Evolutionary conservation across 1,284 basidiomycete genomes (phyloP).

Genomic region (Rhodotorula sp.): DNA sequence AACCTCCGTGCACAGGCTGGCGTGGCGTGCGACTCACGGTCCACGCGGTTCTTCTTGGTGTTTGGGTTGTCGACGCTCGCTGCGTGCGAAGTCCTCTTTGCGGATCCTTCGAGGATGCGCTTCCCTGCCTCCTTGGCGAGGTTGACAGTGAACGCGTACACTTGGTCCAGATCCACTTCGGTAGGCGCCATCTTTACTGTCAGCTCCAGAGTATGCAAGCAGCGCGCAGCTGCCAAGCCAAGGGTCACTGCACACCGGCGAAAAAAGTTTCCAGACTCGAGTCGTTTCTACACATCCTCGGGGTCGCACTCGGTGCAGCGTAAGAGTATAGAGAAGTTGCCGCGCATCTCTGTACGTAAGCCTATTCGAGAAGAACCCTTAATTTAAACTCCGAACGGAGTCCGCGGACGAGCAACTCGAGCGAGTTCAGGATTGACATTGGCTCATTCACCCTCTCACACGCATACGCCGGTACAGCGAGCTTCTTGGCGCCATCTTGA

Average conservation of each 20-base stretch:
- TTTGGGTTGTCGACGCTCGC: conserved; percentile 50
- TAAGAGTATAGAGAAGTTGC: too few relatives aligned
- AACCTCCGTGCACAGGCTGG: too few relatives aligned
- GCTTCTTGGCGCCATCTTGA: background rate
- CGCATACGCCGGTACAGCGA: background rate
- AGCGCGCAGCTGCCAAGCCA: too few relatives aligned
- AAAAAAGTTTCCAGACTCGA: background rate
- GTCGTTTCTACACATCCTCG: background rate
- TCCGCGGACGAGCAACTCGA: too few relatives aligned
- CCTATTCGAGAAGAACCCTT: too few relatives aligned
- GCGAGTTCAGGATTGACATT: background rate
- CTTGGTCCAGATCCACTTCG: conserved; percentile 8
- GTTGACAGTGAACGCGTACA: conserved; percentile 60
- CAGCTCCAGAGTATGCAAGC: too few relatives aligned
- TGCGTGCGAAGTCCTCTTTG: conserved; percentile 62
- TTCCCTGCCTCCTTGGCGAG: conserved; percentile 60
- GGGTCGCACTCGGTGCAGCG: too few relatives aligned
- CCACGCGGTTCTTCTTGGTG: conserved; percentile 58
- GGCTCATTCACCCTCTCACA: background rate
- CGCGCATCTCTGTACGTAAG: too few relatives aligned
- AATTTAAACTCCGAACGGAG: too few relatives aligned
- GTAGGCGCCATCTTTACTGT: background rate
- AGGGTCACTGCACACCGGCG: too few relatives aligned
- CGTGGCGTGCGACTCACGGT: conserved; percentile 15
- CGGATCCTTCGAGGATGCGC: conserved; percentile 53